A percentile compares a stretch with the other conserved stretches of the same genome.
Evolutionary conservation across 2,329 filamentous ascomycete species (phyloP).

Genomic region (Penicillium nordicum): DNA sequence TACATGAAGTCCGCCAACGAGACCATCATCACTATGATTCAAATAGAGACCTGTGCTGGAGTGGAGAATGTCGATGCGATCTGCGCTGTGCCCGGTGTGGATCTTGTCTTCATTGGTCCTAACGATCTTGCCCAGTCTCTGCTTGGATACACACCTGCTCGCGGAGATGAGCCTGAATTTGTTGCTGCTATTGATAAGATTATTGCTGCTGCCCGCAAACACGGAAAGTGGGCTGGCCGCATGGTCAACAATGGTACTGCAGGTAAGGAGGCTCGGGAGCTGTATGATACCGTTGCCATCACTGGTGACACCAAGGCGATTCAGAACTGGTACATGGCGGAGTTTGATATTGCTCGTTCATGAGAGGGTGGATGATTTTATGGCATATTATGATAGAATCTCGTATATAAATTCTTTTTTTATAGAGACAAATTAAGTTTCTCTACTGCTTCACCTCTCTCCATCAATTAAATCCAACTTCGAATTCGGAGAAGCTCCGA

Average conservation of each 20-base stretch:
- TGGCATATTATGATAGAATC: background rate
- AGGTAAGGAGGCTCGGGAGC: conserved; percentile 39
- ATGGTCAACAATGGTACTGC: conserved; percentile 47
- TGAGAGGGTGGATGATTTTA: conserved; percentile 10
- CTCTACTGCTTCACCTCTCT: too few species aligned
- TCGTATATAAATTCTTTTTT: conserved; percentile 1
- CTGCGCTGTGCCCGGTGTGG: conserved; percentile 37
- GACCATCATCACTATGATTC: conserved; percentile 34
- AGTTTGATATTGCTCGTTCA: conserved; percentile 41
- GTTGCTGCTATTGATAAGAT: conserved; percentile 58
- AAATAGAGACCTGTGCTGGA: conserved; percentile 40
- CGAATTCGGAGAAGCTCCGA: background rate
- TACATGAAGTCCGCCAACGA: conserved; percentile 38
- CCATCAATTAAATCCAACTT: background rate
- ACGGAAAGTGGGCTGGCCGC: conserved; percentile 63
- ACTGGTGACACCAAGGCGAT: conserved; percentile 48
- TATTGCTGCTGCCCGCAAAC: conserved; percentile 54
- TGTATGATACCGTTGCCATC: conserved; percentile 47
- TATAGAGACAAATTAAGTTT: background rate
- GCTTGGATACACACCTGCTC: conserved; percentile 58
- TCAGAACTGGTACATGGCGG: conserved; percentile 49
- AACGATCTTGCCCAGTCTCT: conserved; percentile 46
- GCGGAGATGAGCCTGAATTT: conserved; percentile 54
- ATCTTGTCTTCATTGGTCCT: conserved; percentile 38
- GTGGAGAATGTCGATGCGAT: conserved; percentile 44